phyloP scores from a whole-genome alignment of 1,139 yeast species.

The Tardiomyces digboiensis region DNA sequence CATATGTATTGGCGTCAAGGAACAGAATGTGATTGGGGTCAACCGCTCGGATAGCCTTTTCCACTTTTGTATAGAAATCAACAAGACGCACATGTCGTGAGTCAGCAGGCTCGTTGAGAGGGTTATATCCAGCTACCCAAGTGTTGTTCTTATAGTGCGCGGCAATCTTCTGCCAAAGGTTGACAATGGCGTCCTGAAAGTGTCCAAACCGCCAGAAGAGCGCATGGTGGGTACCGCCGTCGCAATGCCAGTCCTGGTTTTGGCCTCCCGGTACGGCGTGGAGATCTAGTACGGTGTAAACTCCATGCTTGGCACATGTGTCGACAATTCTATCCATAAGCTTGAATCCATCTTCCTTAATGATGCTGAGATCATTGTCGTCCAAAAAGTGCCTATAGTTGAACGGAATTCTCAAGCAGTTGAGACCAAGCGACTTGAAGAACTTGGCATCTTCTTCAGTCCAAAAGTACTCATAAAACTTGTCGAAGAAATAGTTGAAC shows the following conservation, averaged over 20 bases:
- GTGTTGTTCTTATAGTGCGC: slow-evolving; percentile 33
- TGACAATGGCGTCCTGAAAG: slow-evolving; percentile 34
- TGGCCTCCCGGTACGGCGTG: slow-evolving; percentile 42
- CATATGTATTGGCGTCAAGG: slow-evolving; percentile 39
- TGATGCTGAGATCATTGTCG: slow-evolving; percentile 31
- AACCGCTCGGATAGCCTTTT: slow-evolving; percentile 29
- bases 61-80: slow-evolving; percentile 29
- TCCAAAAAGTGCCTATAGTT: slow-evolving; percentile 38
- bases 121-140: slow-evolving; percentile 42
- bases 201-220: slow-evolving; percentile 38
- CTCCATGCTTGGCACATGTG: slow-evolving; percentile 7
- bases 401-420: slow-evolving; percentile 38
- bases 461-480: slow-evolving; percentile 40
- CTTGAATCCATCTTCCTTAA: slow-evolving; percentile 35
- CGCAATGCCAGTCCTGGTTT: slow-evolving; percentile 42
- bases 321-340: slow-evolving; percentile 33
- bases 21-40: slow-evolving; percentile 38
- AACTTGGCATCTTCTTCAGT: slow-evolving; percentile 36
- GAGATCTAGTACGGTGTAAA: slow-evolving; percentile 37
- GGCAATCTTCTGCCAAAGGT: slow-evolving; percentile 36
- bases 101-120: slow-evolving; percentile 39
- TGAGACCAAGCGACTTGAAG: slow-evolving; percentile 32
- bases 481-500: slow-evolving; percentile 36
- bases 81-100: slow-evolving; percentile 32
- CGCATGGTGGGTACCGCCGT: slow-evolving; percentile 35